Base-by-base conservation (phyloP, 2,329 filamentous ascomycete genomes). In the Pyrenophora graminea region DNA sequence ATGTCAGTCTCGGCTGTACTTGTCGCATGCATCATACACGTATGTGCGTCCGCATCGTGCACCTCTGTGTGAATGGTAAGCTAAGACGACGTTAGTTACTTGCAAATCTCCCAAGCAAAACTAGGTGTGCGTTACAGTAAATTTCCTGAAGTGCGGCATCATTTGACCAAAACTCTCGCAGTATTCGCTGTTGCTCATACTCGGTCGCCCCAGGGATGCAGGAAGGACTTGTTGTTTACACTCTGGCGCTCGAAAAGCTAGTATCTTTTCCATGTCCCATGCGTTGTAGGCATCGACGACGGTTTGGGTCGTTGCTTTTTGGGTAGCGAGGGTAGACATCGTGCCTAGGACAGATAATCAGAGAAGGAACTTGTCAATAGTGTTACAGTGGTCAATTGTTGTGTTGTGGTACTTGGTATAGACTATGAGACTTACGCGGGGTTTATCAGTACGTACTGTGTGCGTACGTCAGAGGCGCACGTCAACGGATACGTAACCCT, bases 251-350 rank as follows among this genome's bases (percentile, higher is more conserved):
- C 49, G 49, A 27, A 23, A 48, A 18, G 25, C 49, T 12, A 52
- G 12, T 32, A 52, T 48, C 12, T 30, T 19, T 4, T 46, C 37
- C 2, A 51, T 32, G 23, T 51, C 48, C 48, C 48, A 51, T 4
- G 42, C 48, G 23, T 51, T 46, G 43, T 46, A 51, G 3, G 37
- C 48, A 27, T 41, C 48, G 19, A 51, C 7, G 42, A 51, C 37
- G n/a, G 32, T 30, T 44, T 37, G 33, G 7, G 49, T 27, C 30
- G 49, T 52, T 10, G 23, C 30, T 25, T 48, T 43, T 33, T 52
- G 49, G 13, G 44, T 9, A 3, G 39, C 39, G 25, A 52, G 49
- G 19, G 41, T 18, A n/a, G 41, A 44, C 41, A 44, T 44, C 12
- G 4, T 36, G 6, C 13, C 5, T 44, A 5, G 0, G 4, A 18